These are phyloP conservation scores for Tinospora cordifolia DNA, from an alignment of 164 flowering plant species.

Conservation along the genomic window DNA sequence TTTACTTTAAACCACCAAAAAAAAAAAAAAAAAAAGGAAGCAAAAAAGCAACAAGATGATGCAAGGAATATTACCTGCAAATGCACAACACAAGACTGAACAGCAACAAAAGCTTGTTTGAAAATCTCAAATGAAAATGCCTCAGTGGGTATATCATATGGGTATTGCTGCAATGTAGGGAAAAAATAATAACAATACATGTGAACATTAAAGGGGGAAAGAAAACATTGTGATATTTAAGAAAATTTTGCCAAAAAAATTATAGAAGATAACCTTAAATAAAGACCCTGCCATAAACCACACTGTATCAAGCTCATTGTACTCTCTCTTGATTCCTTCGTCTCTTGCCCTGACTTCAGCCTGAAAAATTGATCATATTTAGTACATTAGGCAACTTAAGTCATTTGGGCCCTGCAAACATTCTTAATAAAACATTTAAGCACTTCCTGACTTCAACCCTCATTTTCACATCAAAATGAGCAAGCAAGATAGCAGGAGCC, in stretches of 20 bases:
- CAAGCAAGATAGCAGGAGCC: neutral
- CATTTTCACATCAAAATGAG: neutral
- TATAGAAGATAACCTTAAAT: conserved; percentile 61
- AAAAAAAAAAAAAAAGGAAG: too few species aligned
- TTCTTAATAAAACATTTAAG: neutral
- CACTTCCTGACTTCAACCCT: neutral
- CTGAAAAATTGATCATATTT: conserved; percentile 25
- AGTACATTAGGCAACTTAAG: conserved; percentile 8
- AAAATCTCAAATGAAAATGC: conserved; percentile 95
- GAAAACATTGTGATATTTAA: neutral
- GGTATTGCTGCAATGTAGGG: conserved; percentile 78
- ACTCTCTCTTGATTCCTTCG: conserved; percentile 89
- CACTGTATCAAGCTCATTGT: conserved; percentile 94
- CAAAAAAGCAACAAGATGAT: too few species aligned
- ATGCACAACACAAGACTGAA: conserved; percentile 99
- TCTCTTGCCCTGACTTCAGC: conserved; percentile 77
- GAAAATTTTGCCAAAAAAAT: neutral
- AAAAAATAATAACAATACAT: neutral
- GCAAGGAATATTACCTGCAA: conserved; percentile 58
- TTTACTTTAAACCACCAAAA: too few species aligned
- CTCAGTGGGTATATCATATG: conserved; percentile 95
- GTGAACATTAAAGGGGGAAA: neutral
- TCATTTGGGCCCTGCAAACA: neutral
- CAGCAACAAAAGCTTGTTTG: conserved; percentile 98
- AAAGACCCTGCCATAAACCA: conserved; percentile 99